These are phyloP conservation scores for Kazachstania bromeliacearum DNA, from an alignment of 805 yeast genomes.

Conservation along the genomic window DNA sequence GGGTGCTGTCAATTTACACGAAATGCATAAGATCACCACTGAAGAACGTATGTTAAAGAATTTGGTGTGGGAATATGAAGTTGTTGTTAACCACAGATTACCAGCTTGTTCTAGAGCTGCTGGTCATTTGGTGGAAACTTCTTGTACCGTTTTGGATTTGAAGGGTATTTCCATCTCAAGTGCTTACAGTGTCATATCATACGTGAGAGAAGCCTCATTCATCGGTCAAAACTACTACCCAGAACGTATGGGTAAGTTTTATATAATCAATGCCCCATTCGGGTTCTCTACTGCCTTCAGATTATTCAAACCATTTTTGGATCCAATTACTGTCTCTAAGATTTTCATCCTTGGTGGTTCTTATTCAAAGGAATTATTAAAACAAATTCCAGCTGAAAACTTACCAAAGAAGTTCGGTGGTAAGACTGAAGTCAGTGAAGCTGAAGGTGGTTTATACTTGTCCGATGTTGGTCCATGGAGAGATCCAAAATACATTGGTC, in stretches of 20 bases:
- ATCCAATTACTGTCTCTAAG: conserved; percentile 94
- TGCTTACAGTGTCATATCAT: conserved; percentile 76
- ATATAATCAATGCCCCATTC: conserved; percentile 91
- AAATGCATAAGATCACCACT: conserved; percentile 87
- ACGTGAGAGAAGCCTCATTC: conserved; percentile 85
- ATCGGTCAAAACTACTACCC: conserved; percentile 98
- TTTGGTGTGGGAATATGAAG: conserved; percentile 95
- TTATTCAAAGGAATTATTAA: conserved; percentile 72
- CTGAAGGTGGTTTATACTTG: conserved; percentile 72
- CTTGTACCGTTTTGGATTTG: conserved; percentile 91
- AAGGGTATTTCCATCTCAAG: conserved; percentile 84
- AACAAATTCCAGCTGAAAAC: conserved; percentile 90
- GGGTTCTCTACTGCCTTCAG: conserved; percentile 93
- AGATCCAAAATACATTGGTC: conserved; percentile 77
- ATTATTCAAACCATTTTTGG: conserved; percentile 86
- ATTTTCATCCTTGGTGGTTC: conserved; percentile 77
- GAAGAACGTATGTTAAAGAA: conserved; percentile 95
- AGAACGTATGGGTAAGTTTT: conserved; percentile 98
- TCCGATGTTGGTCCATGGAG: conserved; percentile 98
- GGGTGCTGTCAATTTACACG: conserved; percentile 80
- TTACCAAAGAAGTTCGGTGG: conserved; percentile 92
- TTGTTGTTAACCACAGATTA: conserved; percentile 71
- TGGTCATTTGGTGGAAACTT: conserved; percentile 78
- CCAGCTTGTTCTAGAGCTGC: conserved; percentile 89
- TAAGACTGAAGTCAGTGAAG: conserved; percentile 49